Percentiles rank a stretch among this genome's conserved stretches.
These are phyloP conservation scores for Fusarium oxysporum DNA, from an alignment of 2,329 filamentous ascomycete genomes.

Conservation along the genomic window DNA sequence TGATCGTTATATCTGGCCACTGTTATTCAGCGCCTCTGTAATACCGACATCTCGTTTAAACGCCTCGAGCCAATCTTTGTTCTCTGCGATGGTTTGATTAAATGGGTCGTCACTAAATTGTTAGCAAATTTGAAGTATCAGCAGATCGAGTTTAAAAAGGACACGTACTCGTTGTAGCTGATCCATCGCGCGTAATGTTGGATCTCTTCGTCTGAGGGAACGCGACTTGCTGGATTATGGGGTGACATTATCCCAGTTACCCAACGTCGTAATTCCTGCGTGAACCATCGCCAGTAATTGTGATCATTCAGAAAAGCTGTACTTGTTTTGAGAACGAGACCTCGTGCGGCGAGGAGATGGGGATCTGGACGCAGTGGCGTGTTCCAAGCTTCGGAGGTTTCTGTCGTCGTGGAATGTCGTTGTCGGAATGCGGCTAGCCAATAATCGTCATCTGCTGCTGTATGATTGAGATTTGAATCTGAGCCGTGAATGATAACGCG, in stretches of 20 bases:
- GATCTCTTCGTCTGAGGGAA: slow-evolving; percentile 43
- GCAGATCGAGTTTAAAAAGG: rapidly evolving
- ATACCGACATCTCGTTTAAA: slow-evolving; percentile 43
- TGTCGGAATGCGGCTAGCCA: slow-evolving; percentile 41
- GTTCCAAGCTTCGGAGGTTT: slow-evolving; percentile 11
- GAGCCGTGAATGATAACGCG: slow-evolving; percentile 36
- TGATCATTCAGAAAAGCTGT: slow-evolving; percentile 41
- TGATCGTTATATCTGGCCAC: background rate
- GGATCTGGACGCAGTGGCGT: background rate
- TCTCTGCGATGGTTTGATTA: slow-evolving; percentile 44
- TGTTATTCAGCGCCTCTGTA: background rate
- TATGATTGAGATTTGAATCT: slow-evolving; percentile 30
- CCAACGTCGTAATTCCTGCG: slow-evolving; percentile 39
- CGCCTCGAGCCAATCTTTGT: slow-evolving; percentile 40
- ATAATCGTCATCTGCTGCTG: slow-evolving; percentile 39
- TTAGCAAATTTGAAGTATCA: background rate
- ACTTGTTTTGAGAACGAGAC: slow-evolving; percentile 27
- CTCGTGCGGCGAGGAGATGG: slow-evolving; percentile 20
- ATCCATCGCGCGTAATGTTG: slow-evolving; percentile 46
- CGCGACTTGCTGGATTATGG: slow-evolving; percentile 38
- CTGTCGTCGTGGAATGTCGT: slow-evolving; percentile 25
- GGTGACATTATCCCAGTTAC: slow-evolving; percentile 43
- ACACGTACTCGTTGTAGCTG: slow-evolving; percentile 42
- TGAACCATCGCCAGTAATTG: slow-evolving; percentile 42
- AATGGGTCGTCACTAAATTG: slow-evolving; percentile 42